These are phyloP conservation scores for Vararia minispora DNA, from an alignment of 768 basidiomycete species.

Conservation along the genomic window DNA sequence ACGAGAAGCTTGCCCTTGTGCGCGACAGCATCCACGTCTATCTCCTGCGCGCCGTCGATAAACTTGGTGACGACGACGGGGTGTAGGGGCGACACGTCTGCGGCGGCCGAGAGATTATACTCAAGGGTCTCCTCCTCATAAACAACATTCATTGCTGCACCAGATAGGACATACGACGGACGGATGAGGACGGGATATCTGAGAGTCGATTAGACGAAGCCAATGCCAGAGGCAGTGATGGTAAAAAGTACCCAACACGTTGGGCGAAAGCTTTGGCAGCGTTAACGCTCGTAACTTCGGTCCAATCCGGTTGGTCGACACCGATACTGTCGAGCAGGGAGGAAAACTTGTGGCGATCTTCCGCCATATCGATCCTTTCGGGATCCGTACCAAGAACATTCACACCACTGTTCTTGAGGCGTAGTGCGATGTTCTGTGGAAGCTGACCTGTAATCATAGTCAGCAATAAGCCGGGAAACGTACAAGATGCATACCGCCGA, in stretches of 20 bases:
- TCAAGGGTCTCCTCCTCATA: slow-evolving; percentile 84
- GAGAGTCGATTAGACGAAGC: slow-evolving; percentile 4
- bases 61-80: slow-evolving; percentile 99
- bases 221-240: neutral
- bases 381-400: slow-evolving; percentile 96
- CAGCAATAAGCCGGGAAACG: neutral
- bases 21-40: slow-evolving; percentile 95
- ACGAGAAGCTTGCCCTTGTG: slow-evolving; percentile 86
- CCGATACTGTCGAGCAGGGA: slow-evolving; percentile 89
- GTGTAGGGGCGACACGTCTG: slow-evolving; percentile 91
- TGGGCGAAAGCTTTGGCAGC: slow-evolving; percentile 87
- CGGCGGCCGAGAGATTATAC: slow-evolving; percentile 93
- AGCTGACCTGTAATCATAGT: slow-evolving; percentile 58
- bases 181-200: slow-evolving; percentile 97
- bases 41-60: slow-evolving; percentile 96
- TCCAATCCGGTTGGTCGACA: slow-evolving; percentile 96
- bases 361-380: slow-evolving; percentile 88
- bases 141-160: slow-evolving; percentile 99
- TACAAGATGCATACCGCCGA: slow-evolving; percentile 62
- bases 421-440: slow-evolving; percentile 96
- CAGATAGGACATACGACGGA: slow-evolving; percentile 96
- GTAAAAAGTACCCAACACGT: slow-evolving; percentile 56
- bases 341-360: slow-evolving; percentile 99
- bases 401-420: slow-evolving; percentile 82
- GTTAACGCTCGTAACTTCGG: slow-evolving; percentile 78